These are phyloP conservation scores for Kodamaea plutei DNA, from an alignment of 1,139 yeast species.

Conservation along the genomic window DNA sequence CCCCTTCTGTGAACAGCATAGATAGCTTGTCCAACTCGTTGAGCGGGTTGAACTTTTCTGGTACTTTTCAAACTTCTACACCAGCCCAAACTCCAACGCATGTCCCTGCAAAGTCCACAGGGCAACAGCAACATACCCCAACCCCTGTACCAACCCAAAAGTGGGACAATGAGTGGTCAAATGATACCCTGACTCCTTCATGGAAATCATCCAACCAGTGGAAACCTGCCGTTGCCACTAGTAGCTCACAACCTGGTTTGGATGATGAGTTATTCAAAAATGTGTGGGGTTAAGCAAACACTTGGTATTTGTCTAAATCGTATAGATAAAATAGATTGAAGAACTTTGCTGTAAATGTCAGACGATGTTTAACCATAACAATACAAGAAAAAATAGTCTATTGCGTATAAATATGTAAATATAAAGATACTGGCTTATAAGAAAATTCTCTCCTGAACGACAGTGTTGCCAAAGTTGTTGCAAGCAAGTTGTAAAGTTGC, in stretches of 20 bases:
- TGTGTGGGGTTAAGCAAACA: slow-evolving; percentile 21
- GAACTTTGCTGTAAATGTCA: too few relatives aligned
- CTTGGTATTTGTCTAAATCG: too few relatives aligned
- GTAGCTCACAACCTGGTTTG: slow-evolving; percentile 15
- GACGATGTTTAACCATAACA: too few relatives aligned
- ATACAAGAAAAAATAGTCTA: too few relatives aligned
- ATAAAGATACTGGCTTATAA: too few relatives aligned
- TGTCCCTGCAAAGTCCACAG: slow-evolving; percentile 1
- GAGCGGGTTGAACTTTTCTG: slow-evolving; percentile 31
- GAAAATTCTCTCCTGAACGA: too few relatives aligned
- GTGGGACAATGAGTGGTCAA: slow-evolving; percentile 42
- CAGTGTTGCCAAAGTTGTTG: too few relatives aligned
- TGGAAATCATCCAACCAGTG: slow-evolving; percentile 10
- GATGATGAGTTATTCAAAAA: slow-evolving; percentile 47
- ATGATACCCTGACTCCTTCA: slow-evolving; percentile 13
- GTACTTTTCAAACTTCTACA: slow-evolving; percentile 3
- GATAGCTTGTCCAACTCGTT: slow-evolving; percentile 31
- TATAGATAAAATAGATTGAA: too few relatives aligned
- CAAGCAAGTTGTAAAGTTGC: too few relatives aligned
- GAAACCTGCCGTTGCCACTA: too few relatives aligned
- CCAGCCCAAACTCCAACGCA: neutral
- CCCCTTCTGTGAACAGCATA: slow-evolving; percentile 5
- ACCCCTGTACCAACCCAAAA: slow-evolving; percentile 2
- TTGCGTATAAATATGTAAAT: too few relatives aligned
- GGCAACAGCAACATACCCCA: too few relatives aligned